Conservation (phyloP, 208 protist species). For the Vickermania spadyakhi region DNA sequence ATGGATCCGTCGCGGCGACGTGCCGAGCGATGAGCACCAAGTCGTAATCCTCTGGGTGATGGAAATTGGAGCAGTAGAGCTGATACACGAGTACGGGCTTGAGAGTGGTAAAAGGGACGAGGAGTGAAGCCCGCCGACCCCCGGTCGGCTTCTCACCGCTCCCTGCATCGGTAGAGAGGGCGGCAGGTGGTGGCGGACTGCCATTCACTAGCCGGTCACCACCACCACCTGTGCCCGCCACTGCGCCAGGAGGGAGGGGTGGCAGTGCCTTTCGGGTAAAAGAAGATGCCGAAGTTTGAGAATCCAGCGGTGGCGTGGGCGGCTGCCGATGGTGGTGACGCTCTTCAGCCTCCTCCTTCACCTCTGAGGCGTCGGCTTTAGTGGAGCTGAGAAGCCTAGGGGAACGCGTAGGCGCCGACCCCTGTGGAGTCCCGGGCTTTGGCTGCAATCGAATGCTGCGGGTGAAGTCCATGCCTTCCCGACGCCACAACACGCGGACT, state of each 20-base stretch:
- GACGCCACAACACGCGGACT: neutral
- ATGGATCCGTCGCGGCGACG: constrained; percentile 4
- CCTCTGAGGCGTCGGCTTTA: neutral
- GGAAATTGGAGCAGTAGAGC: constrained; percentile 19
- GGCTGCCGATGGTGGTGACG: neutral
- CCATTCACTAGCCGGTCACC: neutral
- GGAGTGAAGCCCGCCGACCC: constrained; percentile 13
- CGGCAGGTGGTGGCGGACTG: no score
- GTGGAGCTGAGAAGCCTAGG: neutral
- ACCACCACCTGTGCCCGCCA: neutral
- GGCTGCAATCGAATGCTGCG: neutral
- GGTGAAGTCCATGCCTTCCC: neutral
- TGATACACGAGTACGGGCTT: constrained; percentile 18
- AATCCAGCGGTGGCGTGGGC: neutral
- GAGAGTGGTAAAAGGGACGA: constrained; percentile 31
- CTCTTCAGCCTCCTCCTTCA: neutral
- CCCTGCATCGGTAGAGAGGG: neutral
- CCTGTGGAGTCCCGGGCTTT: neutral
- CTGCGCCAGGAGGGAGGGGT: neutral
- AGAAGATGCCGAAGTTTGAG: no score
- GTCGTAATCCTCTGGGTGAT: constrained; percentile 35
- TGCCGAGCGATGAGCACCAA: constrained; percentile 15
- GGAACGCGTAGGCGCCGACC: neutral
- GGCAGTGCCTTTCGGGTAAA: no score
- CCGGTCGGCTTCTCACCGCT: neutral